Evolutionary conservation across 768 basidiomycete genomes (phyloP), one percentile per base, ranked within the genome.

Genomic region (Trametes maxima): DNA sequence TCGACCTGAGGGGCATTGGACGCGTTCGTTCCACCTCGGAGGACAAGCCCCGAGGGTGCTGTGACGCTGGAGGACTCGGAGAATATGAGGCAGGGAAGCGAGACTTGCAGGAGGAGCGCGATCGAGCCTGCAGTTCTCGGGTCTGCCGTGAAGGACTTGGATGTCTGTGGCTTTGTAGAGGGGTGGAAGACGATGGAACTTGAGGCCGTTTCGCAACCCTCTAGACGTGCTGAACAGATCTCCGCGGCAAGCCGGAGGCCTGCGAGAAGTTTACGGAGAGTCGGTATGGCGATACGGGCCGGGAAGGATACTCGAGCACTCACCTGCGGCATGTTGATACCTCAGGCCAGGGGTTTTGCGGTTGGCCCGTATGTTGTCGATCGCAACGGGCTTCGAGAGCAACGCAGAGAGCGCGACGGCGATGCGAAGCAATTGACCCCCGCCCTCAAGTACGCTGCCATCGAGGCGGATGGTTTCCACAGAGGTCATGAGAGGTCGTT

Each of bases 11-110:
- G 91, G 5, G 90, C 89, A 44, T 79, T 72, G 2, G 76, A 73
- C 19, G 89, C 88, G 62, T 92, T 92, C 2, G 90, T 92, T 2
- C 90, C 91, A 8, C 91, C 90, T 0, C 76, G 75, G 1, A 92
- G 79, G 10, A 75, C 75, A 24, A 92, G 77, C 3, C 75, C 78
- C 11, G 86, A 85, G 0, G 77, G 67, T 12, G 54, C 2, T 60
- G 28, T 10, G 63, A 33, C 5, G 62, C 44, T 3, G 62, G 73
- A 61, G 60, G 73, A 62, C 28, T 33, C 28, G 7, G 82, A 75
- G 70, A 89, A 91, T 19, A 90, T 62, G 28, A 92, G 78, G 57
- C 89, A 80, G 0, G 90, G 89, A 21, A 92, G 77, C 5, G 89
- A 77, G 17, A 89, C 79, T 73, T 92, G 91, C 12, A 92, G 77